Evolutionary conservation across 768 basidiomycete species (phyloP).

Genomic region (Tricholoma hemisulphureum): DNA sequence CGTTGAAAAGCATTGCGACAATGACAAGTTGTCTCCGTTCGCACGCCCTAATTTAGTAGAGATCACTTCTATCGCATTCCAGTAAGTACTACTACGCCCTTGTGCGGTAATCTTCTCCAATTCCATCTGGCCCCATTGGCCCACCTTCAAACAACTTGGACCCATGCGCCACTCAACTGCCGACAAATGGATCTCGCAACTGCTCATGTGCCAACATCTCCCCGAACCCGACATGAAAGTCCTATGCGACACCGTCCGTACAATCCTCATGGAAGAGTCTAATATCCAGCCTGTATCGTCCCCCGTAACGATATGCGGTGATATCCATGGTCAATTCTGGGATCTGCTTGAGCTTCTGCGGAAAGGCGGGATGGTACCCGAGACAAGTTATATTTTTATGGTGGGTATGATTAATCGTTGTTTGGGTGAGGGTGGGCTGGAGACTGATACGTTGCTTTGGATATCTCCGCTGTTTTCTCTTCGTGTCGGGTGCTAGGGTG

Average conservation of each 20-base stretch:
- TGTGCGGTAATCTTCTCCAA: too few species aligned
- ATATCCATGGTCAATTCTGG: constrained; percentile 98
- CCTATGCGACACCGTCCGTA: constrained; percentile 86
- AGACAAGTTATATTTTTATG: constrained; percentile 95
- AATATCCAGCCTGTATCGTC: constrained; percentile 96
- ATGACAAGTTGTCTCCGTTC: too few species aligned
- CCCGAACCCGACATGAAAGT: constrained; percentile 91
- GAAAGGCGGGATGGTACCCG: constrained; percentile 83
- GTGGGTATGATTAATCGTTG: constrained; percentile 58
- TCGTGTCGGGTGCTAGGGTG: constrained; percentile 58
- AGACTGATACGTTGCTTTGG: constrained; percentile 8
- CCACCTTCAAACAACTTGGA: too few species aligned
- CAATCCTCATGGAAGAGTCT: constrained; percentile 91
- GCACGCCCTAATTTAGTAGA: too few species aligned
- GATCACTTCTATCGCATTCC: too few species aligned
- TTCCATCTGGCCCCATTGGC: too few species aligned
- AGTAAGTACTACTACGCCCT: too few species aligned
- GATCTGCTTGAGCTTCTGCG: constrained; percentile 88
- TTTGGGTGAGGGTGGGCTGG: constrained; percentile 25
- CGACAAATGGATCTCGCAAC: constrained; percentile 86
- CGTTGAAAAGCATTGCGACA: too few species aligned
- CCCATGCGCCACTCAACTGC: constrained; percentile 39
- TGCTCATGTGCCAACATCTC: constrained; percentile 83
- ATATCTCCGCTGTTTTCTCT: background rate
- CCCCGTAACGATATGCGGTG: constrained; percentile 93